A percentile compares a stretch with the other conserved stretches of the same genome.
Evolutionary conservation across 768 basidiomycete species (phyloP).

Genomic region (Russula emetica): DNA sequence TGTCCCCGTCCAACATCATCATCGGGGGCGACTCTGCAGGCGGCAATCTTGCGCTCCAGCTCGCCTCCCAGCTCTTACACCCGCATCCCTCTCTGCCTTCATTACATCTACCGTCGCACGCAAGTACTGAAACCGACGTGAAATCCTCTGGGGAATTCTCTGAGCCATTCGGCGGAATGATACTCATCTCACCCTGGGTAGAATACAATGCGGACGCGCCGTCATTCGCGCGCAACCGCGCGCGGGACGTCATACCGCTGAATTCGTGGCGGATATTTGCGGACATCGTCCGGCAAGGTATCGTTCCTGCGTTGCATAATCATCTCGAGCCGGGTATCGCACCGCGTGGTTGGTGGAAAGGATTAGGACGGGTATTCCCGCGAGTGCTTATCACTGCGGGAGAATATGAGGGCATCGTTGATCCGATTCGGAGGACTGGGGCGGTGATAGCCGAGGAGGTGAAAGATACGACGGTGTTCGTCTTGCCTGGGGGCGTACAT

Average conservation of each 20-base stretch:
- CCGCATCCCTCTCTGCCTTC: slow-evolving; percentile 15
- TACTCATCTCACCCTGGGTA: slow-evolving; percentile 12
- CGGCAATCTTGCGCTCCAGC: slow-evolving; percentile 27
- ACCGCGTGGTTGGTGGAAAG: slow-evolving; percentile 1
- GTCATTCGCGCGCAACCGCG: not conserved
- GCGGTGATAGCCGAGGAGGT: slow-evolving; percentile 3
- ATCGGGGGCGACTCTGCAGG: slow-evolving; percentile 23
- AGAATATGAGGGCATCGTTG: slow-evolving; percentile 1
- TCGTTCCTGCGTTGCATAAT: slow-evolving; percentile 1
- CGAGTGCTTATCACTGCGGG: slow-evolving; percentile 7
- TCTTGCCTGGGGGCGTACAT: slow-evolving; percentile 16
- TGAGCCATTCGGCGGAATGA: not conserved
- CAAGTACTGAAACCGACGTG: not conserved
- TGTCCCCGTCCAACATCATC: slow-evolving; percentile 26
- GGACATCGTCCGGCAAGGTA: not conserved
- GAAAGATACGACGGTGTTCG: slow-evolving; percentile 3
- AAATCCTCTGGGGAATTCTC: not conserved
- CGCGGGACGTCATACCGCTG: slow-evolving; percentile 1
- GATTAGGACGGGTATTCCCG: not conserved
- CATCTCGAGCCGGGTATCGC: slow-evolving; percentile 9
- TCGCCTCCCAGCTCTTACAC: slow-evolving; percentile 25
- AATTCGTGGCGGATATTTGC: not conserved
- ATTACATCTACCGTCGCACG: not conserved
- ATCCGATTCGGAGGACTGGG: not conserved
- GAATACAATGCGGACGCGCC: slow-evolving; percentile 7